A percentile compares a stretch with the other conserved stretches of the same genome.
These are phyloP conservation scores for Baorangia bicolor DNA, from an alignment of 768 basidiomycete species.

Conservation along the genomic window DNA sequence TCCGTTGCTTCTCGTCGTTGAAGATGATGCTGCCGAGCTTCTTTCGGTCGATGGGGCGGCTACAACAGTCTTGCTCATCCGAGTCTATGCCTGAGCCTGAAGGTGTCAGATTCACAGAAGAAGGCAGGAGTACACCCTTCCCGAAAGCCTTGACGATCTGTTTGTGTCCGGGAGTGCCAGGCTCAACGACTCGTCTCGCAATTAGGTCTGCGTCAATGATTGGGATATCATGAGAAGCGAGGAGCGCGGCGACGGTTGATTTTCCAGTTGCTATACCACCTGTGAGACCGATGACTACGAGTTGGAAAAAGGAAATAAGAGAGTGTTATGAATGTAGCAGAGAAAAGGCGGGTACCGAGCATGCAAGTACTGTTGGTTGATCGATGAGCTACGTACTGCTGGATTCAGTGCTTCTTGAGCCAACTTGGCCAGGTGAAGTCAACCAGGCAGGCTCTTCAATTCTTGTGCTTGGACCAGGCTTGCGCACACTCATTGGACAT, in stretches of 20 bases:
- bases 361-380: neutral
- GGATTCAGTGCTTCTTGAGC: too few relatives aligned
- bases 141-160: slow-evolving; percentile 76
- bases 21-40: slow-evolving; percentile 86
- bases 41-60: slow-evolving; percentile 79
- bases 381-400: too few relatives aligned
- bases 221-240: slow-evolving; percentile 68
- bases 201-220: slow-evolving; percentile 92
- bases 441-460: neutral
- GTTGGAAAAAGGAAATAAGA: slow-evolving; percentile 1
- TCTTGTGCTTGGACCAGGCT: neutral
- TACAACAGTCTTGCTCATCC: slow-evolving; percentile 21
- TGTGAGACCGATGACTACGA: slow-evolving; percentile 85
- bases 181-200: slow-evolving; percentile 81
- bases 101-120: neutral
- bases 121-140: slow-evolving; percentile 51
- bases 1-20: slow-evolving; percentile 67
- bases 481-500: neutral
- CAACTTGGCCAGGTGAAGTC: too few relatives aligned
- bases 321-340: neutral
- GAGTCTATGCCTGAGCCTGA: neutral
- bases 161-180: slow-evolving; percentile 71
- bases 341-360: slow-evolving; percentile 16
- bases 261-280: slow-evolving; percentile 98
- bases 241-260: slow-evolving; percentile 81